Evolutionary conservation across 177 flowering plant species (phyloP).

Genomic region (Telopea speciosissima): DNA sequence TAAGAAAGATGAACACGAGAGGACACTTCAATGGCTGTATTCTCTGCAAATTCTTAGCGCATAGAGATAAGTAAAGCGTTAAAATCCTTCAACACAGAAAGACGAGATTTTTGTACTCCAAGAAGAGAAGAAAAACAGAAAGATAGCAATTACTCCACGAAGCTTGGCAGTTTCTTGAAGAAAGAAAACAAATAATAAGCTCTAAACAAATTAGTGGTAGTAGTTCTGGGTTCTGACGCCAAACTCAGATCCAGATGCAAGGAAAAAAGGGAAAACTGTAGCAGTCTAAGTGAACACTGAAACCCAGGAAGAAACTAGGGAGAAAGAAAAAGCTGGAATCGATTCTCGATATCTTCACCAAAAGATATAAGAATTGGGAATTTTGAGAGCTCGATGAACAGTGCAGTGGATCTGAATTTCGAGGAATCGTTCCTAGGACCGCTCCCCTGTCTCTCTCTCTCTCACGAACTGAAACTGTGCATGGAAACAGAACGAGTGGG

Average conservation of each 20-base stretch:
- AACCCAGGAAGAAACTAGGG: neutral
- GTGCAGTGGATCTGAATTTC: neutral
- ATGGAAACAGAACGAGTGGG: neutral
- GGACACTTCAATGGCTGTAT: neutral
- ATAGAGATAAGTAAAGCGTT: neutral
- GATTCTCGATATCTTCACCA: neutral
- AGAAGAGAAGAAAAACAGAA: neutral
- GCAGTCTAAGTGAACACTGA: neutral
- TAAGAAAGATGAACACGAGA: neutral
- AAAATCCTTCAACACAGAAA: neutral
- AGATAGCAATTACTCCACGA: neutral
- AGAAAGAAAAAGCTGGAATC: neutral
- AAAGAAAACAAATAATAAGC: neutral
- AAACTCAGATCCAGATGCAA: neutral
- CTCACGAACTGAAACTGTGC: neutral
- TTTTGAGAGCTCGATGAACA: neutral
- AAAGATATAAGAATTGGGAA: neutral
- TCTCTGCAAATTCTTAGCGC: neutral
- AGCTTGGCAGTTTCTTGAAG: neutral
- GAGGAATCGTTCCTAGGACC: neutral
- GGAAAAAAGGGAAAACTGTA: neutral
- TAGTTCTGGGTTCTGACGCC: too few species aligned
- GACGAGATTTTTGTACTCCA: neutral
- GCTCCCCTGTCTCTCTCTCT: slow-evolving; percentile 3
- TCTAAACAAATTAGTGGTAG: neutral